These are phyloP conservation scores for Karstenula rhodostoma DNA, from an alignment of 2,329 filamentous ascomycete species.

Conservation along the genomic window DNA sequence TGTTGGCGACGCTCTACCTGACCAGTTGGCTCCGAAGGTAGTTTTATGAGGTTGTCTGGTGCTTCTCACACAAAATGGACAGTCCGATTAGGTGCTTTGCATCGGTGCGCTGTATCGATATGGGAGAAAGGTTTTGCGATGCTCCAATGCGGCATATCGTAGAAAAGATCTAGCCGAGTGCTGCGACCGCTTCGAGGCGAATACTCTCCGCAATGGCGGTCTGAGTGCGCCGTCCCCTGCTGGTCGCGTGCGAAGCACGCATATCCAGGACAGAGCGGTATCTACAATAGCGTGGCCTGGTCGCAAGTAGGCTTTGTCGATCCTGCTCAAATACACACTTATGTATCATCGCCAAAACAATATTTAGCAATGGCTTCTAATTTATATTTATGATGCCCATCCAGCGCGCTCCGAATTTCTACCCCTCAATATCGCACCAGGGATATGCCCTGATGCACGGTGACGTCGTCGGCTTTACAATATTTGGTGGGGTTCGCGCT, in stretches of 20 bases:
- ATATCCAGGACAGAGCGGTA: not conserved
- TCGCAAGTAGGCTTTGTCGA: not conserved
- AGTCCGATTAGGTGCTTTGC: not conserved
- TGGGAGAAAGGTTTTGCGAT: not conserved
- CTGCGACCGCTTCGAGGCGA: not conserved
- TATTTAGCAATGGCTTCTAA: not conserved
- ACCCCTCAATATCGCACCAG: not conserved
- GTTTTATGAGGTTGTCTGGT: not conserved
- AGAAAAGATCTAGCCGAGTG: not conserved
- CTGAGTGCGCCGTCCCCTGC: not conserved
- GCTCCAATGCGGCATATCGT: not conserved
- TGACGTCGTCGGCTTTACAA: conserved; percentile 11
- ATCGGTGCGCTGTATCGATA: not conserved
- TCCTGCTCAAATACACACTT: no score
- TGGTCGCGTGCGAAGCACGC: not conserved
- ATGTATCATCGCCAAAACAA: not conserved
- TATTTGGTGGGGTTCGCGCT: not conserved
- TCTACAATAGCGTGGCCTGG: not conserved
- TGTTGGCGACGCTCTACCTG: conserved; percentile 39
- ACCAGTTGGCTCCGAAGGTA: conserved; percentile 27
- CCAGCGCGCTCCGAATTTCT: conserved; percentile 11
- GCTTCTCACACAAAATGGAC: not conserved
- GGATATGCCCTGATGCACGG: not conserved
- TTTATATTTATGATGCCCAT: conserved; percentile 4
- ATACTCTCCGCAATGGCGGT: not conserved